Evolutionary conservation across 306 rosid species (phyloP), one percentile per base, ranked within the genome.

Genomic region (Lagenaria siceraria): DNA sequence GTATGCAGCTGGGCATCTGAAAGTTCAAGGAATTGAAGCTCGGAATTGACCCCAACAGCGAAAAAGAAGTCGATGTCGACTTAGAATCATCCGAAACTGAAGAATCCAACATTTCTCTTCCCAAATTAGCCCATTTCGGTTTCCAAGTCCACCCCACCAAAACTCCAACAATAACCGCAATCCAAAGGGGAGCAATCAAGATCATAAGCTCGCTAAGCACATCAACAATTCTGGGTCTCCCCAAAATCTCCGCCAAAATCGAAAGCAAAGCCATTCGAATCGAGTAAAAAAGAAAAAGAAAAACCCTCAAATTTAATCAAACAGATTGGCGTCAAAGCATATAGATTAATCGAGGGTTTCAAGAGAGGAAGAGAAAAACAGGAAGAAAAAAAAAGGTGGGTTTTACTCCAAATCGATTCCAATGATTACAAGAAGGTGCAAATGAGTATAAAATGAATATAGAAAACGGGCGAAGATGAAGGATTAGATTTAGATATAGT

Each of bases 111-210:
- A 74, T 24, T 35, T 88, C 87, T 68, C 87, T 31, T 11, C 88
- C 84, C 86, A 83, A 83, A 62, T 38, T 77, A 51, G 88, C 97
- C 98, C 98, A 95, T 78, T 86, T 87, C 8, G 98, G 98, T 14
- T 82, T 88, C 98, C 98, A 92, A 0, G 89, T 82, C 98, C 98
- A 95, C 14, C 98, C 98, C 31, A 95, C 88, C 31, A 90, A 49
- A 61, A 95, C 93, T 0, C 98, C 97, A 18, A 88, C 73, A 63
- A 92, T 54, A 53, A 90, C 86, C 27, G 92, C 97, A 77, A 95
- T 62, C 97, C 97, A 95, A 0, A 95, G 75, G n/a, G 97, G 96
- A 58, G 87, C 83, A 4, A 87, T 72, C 56, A 95, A 87, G 14
- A 87, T 56, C 8, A 82, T 55, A 29, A 88, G 85, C 86, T 88